A percentile compares a stretch with the other conserved stretches of the same genome.
phyloP scores from a whole-genome alignment of 768 basidiomycete species.

The Hydnum rufescens region DNA sequence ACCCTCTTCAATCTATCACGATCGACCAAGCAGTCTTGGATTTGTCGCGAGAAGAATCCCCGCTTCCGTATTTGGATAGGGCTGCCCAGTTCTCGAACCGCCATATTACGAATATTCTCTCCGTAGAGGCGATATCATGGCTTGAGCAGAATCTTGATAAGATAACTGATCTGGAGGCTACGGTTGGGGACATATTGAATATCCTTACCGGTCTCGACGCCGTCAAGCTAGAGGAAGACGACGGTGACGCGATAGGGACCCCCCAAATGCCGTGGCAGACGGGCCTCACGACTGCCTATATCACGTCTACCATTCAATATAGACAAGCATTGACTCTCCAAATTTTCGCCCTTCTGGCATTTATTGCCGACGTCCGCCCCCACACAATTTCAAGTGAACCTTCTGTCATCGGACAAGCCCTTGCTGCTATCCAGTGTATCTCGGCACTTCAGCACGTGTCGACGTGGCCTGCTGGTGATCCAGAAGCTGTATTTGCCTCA shows the following conservation, averaged over 20 bases:
- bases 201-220: slow-evolving; percentile 13
- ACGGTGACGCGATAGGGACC: slow-evolving; percentile 22
- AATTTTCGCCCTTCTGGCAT: slow-evolving; percentile 47
- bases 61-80: slow-evolving; percentile 53
- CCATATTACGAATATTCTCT: slow-evolving; percentile 39
- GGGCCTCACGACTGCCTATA: slow-evolving; percentile 43
- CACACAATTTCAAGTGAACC: slow-evolving; percentile 35
- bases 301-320: slow-evolving; percentile 40
- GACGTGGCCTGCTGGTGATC: slow-evolving; percentile 34
- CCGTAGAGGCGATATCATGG: slow-evolving; percentile 23
- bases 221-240: slow-evolving; percentile 51
- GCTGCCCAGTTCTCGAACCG: slow-evolving; percentile 5
- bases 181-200: slow-evolving; percentile 1
- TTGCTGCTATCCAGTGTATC: slow-evolving; percentile 61
- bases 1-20: neutral
- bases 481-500: slow-evolving; percentile 8
- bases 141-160: slow-evolving; percentile 32
- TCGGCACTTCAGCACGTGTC: slow-evolving; percentile 46
- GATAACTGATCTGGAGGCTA: slow-evolving; percentile 29
- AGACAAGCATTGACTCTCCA: slow-evolving; percentile 57
- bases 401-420: slow-evolving; percentile 28
- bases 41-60: slow-evolving; percentile 53
- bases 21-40: slow-evolving; percentile 25
- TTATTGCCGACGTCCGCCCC: slow-evolving; percentile 41
- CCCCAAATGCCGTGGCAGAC: slow-evolving; percentile 27